Evolutionary conservation across 345 rosid species (phyloP).

Genomic region (Arabidopsis thaliana): DNA sequence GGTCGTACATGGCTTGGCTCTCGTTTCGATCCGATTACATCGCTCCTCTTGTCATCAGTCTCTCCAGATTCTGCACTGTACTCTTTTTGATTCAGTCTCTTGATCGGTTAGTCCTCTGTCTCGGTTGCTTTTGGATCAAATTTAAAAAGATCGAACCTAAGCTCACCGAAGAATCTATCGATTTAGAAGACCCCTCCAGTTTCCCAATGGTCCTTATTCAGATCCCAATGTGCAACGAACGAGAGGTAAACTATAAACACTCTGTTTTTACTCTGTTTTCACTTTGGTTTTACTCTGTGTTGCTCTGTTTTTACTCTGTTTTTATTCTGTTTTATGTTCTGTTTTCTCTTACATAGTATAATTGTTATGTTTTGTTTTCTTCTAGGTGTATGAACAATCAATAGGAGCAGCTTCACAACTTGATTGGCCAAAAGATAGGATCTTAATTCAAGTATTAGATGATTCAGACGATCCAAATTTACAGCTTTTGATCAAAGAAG

Average conservation of each 20-base stretch:
- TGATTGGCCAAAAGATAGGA: constrained; percentile 85
- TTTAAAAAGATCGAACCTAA: constrained; percentile 66
- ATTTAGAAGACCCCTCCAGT: constrained; percentile 61
- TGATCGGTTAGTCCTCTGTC: constrained; percentile 73
- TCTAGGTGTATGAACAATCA: constrained; percentile 81
- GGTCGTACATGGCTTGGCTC: constrained; percentile 79
- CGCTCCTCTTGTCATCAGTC: constrained; percentile 65
- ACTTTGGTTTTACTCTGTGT: background rate
- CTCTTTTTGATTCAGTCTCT: constrained; percentile 87
- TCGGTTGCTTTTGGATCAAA: constrained; percentile 93
- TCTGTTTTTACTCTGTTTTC: background rate
- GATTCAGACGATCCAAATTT: constrained; percentile 75
- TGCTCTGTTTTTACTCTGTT: background rate
- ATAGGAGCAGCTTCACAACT: constrained; percentile 82
- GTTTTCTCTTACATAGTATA: background rate
- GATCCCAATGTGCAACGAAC: constrained; percentile 97
- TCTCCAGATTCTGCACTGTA: constrained; percentile 73
- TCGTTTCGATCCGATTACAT: constrained; percentile 74
- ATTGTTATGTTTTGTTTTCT: background rate
- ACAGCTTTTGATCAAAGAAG: constrained; percentile 74
- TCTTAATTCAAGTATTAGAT: constrained; percentile 86
- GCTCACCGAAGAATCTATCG: constrained; percentile 54
- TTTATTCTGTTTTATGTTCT: background rate
- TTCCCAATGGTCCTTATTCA: constrained; percentile 94
- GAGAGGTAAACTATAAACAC: constrained; percentile 60